Base-by-base conservation (phyloP, 305 asterid species). In the Fraxinus ornus region DNA sequence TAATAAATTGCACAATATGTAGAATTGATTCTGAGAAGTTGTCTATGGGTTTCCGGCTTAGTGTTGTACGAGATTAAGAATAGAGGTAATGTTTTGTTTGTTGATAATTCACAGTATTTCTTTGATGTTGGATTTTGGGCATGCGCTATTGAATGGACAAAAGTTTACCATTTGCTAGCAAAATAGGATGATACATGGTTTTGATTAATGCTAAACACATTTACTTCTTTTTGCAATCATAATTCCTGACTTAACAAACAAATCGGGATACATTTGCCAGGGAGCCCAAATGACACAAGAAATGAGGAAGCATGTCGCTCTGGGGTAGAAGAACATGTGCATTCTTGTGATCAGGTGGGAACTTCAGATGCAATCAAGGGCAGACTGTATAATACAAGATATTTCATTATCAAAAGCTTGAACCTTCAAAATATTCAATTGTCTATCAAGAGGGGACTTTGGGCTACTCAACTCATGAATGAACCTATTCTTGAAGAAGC, bases 391-490 rank as follows among this genome's bases (percentile, higher is more conserved):
- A 87, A 82, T 73, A 86, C 93, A 81, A 88, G 98, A 92, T 95
- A 91, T 89, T 95, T 94, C 44, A 85, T 95, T 83, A 95, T 95
- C 91, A 95, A 95, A 91, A 94, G 99, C 90, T 90, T 92, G 91
- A 92, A 89, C 89, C 95, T 92, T 85, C 90, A 93, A 91, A 95
- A 95, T 85, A 83, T 95, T 84, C 92, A 94, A 83, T 78, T 93
- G 88, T 95, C 98, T 79, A 79, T 93, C 83, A 88, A 90, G 87
- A 91, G 88, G 87, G 99, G 96, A 80, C 88, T 94, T 87, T 95
- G 99, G 99, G 99, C 99, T 32, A 94, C 99, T 86, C 99, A 95
- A 91, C 91, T 91, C 86, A 92, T 92, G 98, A 94, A 95, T 91
- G 99, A 95, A 93, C 94, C 94, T 83, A 92, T 93, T 90, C 92